phyloP scores from a whole-genome alignment of 768 basidiomycete species.

The Trametes elegans region DNA sequence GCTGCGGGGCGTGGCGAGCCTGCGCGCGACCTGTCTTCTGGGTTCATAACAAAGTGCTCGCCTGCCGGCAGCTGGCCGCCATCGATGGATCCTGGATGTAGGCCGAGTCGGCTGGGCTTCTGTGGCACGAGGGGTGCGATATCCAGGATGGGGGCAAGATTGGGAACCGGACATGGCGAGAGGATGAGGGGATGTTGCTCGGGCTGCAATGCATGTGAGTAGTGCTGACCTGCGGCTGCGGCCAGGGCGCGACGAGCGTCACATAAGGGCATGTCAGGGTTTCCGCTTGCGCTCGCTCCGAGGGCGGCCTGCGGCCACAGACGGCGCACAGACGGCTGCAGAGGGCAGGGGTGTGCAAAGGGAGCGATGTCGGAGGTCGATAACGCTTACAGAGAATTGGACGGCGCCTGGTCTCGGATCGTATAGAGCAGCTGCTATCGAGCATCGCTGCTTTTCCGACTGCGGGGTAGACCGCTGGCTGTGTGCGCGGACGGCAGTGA shows the following conservation, averaged over 20 bases:
- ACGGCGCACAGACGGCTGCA: constrained; percentile 1
- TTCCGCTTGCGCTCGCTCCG: not conserved
- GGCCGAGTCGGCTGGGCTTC: not conserved
- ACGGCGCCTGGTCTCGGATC: not conserved
- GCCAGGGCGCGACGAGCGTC: not conserved
- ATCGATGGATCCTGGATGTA: not conserved
- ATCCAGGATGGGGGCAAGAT: not conserved
- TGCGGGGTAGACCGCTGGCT: not conserved
- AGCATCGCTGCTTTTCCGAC: not conserved
- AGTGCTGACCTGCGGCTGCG: not conserved
- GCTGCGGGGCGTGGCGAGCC: too few relatives aligned
- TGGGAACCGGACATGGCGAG: not conserved
- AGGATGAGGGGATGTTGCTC: not conserved
- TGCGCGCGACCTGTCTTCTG: too few relatives aligned
- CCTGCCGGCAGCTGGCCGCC: not conserved
- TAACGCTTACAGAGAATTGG: constrained; percentile 13
- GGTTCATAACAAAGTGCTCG: too few relatives aligned
- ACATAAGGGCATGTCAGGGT: constrained; percentile 4
- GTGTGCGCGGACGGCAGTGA: not conserved
- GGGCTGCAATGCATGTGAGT: not conserved
- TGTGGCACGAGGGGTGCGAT: not conserved
- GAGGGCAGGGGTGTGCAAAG: not conserved
- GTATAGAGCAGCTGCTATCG: not conserved
- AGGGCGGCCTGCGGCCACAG: not conserved
- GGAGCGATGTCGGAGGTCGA: constrained; percentile 11